Conservation (phyloP, 192 early-diverging fungal species). For the Chytriomyces confervae region DNA sequence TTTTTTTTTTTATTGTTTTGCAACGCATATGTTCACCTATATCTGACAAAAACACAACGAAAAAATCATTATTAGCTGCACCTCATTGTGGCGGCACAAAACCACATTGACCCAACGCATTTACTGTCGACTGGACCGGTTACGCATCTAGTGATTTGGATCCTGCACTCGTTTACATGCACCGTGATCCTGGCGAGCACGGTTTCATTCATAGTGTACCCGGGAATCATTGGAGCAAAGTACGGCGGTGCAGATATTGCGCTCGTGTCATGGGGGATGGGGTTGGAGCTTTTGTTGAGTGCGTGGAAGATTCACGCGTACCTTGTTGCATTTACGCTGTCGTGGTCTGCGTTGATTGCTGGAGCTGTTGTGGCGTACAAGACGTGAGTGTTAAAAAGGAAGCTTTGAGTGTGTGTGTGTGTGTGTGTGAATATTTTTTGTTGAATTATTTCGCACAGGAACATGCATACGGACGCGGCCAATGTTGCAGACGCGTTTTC, state of each 20-base stretch:
- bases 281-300: slow-evolving; percentile 10
- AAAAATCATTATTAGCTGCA: neutral
- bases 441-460: neutral
- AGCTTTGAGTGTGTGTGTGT: too few relatives aligned
- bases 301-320: slow-evolving; percentile 10
- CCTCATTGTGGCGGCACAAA: slow-evolving; percentile 3
- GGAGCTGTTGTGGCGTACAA: slow-evolving; percentile 9
- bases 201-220: neutral
- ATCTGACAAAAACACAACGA: neutral
- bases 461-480: neutral
- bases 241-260: neutral
- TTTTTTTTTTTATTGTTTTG: neutral
- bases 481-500: neutral
- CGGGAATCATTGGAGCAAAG: neutral
- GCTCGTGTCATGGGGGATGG: slow-evolving; percentile 7
- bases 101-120: neutral
- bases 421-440: neutral
- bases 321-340: neutral
- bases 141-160: slow-evolving; percentile 12
- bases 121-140: neutral
- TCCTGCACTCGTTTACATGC: slow-evolving; percentile 18
- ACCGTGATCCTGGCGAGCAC: slow-evolving; percentile 8
- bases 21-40: neutral
- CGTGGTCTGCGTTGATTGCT: slow-evolving; percentile 10
- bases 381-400: neutral